These are phyloP conservation scores for Scalesia atractyloides DNA, from an alignment of 129 eudicot genomes.

Conservation along the genomic window DNA sequence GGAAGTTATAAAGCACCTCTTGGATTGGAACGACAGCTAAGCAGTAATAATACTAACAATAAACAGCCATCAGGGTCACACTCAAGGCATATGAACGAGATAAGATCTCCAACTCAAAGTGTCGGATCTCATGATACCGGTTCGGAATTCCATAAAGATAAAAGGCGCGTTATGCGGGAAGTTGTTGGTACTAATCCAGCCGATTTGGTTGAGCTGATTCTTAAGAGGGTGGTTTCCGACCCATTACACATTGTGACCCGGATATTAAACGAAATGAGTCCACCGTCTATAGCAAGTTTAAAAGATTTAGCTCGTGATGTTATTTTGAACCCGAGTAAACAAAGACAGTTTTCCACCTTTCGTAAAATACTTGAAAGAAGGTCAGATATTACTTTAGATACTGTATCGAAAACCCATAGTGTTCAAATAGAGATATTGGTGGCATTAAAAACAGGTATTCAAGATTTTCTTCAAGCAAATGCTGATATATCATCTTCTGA, in stretches of 20 bases:
- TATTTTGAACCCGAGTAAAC: constrained; percentile 56
- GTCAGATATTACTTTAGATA: constrained; percentile 65
- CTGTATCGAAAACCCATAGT: constrained; percentile 57
- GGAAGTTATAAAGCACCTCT: constrained; percentile 54
- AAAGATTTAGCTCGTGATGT: constrained; percentile 71
- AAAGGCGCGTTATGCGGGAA: constrained; percentile 44
- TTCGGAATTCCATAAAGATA: constrained; percentile 56
- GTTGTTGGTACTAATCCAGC: constrained; percentile 46
- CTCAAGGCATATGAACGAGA: constrained; percentile 45
- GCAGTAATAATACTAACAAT: constrained; percentile 50
- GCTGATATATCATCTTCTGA: constrained; percentile 56
- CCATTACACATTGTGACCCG: constrained; percentile 63
- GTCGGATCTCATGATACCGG: constrained; percentile 72
- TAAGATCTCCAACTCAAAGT: constrained; percentile 63
- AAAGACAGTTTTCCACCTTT: constrained; percentile 52
- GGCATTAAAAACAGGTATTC: constrained; percentile 73
- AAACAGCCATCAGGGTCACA: constrained; percentile 55
- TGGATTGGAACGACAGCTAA: constrained; percentile 65
- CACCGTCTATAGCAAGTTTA: constrained; percentile 41
- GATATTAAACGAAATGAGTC: constrained; percentile 60
- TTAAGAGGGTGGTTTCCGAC: constrained; percentile 71
- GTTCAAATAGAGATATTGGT: constrained; percentile 69
- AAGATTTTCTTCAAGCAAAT: constrained; percentile 56
- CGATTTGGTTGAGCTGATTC: constrained; percentile 64
- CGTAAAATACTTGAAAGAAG: constrained; percentile 67